These are phyloP conservation scores for Terfezia boudieri DNA, from an alignment of 495 filamentous ascomycete genomes.

Conservation along the genomic window DNA sequence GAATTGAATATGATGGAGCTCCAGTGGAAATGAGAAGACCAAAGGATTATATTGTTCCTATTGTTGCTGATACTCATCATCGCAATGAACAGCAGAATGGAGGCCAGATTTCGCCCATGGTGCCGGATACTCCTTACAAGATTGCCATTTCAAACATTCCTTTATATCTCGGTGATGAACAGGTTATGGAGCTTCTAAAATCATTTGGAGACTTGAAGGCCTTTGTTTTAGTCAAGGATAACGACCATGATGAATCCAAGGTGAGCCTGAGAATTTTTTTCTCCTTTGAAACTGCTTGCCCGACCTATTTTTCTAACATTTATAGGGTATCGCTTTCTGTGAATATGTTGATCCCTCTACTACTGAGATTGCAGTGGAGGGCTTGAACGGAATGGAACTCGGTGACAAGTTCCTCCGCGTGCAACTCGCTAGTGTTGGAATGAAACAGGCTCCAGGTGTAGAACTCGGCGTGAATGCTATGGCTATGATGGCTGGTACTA, in stretches of 20 bases:
- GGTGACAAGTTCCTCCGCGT: conserved; percentile 73
- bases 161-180: conserved; percentile 64
- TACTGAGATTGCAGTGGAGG: conserved; percentile 73
- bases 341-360: conserved; percentile 63
- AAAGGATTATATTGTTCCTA: conserved; percentile 93
- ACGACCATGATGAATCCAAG: conserved; percentile 60
- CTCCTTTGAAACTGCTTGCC: conserved; percentile 1
- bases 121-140: conserved; percentile 85
- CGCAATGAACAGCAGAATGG: conserved; percentile 31
- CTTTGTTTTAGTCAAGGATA: conserved; percentile 79
- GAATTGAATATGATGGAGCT: conserved; percentile 63
- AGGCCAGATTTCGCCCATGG: conserved; percentile 39
- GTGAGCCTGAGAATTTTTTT: conserved; percentile 31
- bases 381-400: conserved; percentile 76
- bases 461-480: conserved; percentile 97
- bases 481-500: conserved; percentile 94
- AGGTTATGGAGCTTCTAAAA: conserved; percentile 69
- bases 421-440: conserved; percentile 69
- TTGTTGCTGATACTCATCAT: conserved; percentile 42
- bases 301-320: conserved; percentile 1
- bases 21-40: conserved; percentile 67
- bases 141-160: conserved; percentile 82
- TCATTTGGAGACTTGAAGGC: conserved; percentile 86
- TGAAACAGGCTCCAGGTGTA: conserved; percentile 66
- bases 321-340: conserved; percentile 84